Percentiles rank a stretch among this genome's conserved stretches.
These are phyloP conservation scores for Suillus brevipes DNA, from an alignment of 768 basidiomycete species.

Conservation along the genomic window DNA sequence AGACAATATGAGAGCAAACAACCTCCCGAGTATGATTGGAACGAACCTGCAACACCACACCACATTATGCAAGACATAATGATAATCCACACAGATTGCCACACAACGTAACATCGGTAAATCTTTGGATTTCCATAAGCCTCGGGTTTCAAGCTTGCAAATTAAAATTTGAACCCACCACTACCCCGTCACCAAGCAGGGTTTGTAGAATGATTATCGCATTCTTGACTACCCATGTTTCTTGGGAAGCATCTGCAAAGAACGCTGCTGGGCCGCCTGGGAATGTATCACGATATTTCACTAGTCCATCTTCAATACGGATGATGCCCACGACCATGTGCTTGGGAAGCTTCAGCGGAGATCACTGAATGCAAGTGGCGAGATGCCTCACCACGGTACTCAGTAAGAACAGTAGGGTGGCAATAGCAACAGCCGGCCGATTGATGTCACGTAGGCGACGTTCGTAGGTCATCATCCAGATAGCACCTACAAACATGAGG, in stretches of 20 bases:
- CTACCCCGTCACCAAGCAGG: slow-evolving; percentile 8
- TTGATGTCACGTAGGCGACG: neutral
- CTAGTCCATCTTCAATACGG: slow-evolving; percentile 20
- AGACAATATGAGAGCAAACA: neutral
- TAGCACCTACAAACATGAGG: neutral
- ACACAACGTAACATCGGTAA: slow-evolving; percentile 17
- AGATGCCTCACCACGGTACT: neutral
- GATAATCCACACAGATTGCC: slow-evolving; percentile 14
- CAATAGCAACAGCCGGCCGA: neutral
- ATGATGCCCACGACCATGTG: slow-evolving; percentile 17
- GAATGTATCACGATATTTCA: slow-evolving; percentile 18
- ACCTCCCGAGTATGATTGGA: neutral
- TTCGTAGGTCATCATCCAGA: neutral
- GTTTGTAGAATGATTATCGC: slow-evolving; percentile 17
- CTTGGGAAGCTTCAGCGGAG: slow-evolving; percentile 4
- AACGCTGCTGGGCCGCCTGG: slow-evolving; percentile 24
- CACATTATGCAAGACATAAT: slow-evolving; percentile 10
- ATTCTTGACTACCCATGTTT: slow-evolving; percentile 25
- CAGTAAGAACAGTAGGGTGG: neutral
- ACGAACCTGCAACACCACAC: slow-evolving; percentile 11
- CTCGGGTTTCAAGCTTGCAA: neutral
- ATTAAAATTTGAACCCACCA: slow-evolving; percentile 2
- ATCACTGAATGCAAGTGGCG: neutral
- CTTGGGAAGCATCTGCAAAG: slow-evolving; percentile 20
- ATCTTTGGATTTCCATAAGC: neutral